phyloP scores from a whole-genome alignment of 2,329 filamentous ascomycete species.

The Neodidymelliopsis sp. region DNA sequence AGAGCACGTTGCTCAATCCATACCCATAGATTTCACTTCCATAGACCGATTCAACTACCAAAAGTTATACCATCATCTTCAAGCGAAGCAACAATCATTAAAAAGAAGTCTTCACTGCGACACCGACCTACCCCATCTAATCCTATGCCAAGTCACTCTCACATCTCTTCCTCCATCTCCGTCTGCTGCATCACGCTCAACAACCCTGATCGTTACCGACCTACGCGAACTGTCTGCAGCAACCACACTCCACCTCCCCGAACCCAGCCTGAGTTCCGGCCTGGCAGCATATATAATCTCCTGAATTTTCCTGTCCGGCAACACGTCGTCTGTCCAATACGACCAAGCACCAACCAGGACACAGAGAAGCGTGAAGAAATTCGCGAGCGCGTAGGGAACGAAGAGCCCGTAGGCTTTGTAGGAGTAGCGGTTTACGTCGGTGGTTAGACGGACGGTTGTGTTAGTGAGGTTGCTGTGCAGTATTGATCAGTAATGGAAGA shows the following conservation, averaged over 20 bases:
- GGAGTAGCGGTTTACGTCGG: background rate
- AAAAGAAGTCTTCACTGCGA: background rate
- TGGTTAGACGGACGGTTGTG: background rate
- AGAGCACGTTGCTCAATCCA: conserved; percentile 1
- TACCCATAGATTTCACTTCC: conserved; percentile 19
- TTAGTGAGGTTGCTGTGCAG: background rate
- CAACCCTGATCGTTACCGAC: background rate
- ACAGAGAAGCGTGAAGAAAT: background rate
- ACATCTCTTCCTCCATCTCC: background rate
- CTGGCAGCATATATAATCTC: conserved; percentile 1
- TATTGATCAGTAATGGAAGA: background rate
- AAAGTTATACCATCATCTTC: conserved; percentile 50
- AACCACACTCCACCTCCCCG: background rate
- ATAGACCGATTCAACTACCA: conserved; percentile 12
- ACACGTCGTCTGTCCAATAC: background rate
- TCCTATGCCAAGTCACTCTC: conserved; percentile 1
- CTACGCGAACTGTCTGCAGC: background rate
- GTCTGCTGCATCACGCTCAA: background rate
- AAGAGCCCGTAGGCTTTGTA: background rate
- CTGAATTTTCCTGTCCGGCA: background rate
- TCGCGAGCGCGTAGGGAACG: background rate
- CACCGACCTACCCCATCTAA: background rate
- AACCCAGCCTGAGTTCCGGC: background rate
- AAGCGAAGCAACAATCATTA: conserved; percentile 62
- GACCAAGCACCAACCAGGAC: background rate